Base-by-base conservation (phyloP, 2,329 filamentous ascomycete species). In the Parastagonospora nodorum region DNA sequence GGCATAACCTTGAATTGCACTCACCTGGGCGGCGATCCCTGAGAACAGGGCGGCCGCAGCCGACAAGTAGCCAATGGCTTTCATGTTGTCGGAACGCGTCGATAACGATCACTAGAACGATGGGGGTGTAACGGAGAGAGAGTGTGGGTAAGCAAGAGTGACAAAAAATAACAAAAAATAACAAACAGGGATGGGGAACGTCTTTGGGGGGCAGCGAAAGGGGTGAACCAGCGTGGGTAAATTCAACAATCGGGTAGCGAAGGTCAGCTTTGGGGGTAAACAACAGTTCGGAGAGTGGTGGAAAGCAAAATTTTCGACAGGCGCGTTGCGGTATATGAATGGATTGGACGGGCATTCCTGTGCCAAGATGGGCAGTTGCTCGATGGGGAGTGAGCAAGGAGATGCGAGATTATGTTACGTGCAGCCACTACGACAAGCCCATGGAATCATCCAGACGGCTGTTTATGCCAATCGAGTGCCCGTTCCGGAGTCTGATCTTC, bases 11-110 rank as follows among this genome's bases (percentile, higher is more conserved):
- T 16, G 45, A 48, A 53, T 48, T 46, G 12, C 44, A 57, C 53
- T 57, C 51, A 57, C 53, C 45, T 35, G 33, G 19, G 42, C 11
- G 41, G 33, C 44, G 10, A 47, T 38, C n/a, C 19, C 37, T 19
- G 42, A 31, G 8, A 61, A 40, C n/a, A 61, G 40, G 24, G 55
- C 48, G 29, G 50, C 57, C 42, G 45, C 42, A 44, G 59, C 59
- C 42, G 57, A 39, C 27, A 64, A 40, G 53, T 55, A 58, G 52
- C 51, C 45, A 36, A 61, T 46, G 41, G 53, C 50, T 50, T 51
- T 57, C 61, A 62, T 64, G 9, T 43, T 47, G 7, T 33, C 29
- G 42, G 15, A 27, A 29, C 6, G 15, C 16, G 6, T 39, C n/a
- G 31, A 28, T 24, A 24, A 24, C 6, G 40, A 19, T 33, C 28